Evolutionary conservation across 768 basidiomycete genomes (phyloP), one percentile per base, ranked within the genome.

Genomic region (Nidularia sp.): DNA sequence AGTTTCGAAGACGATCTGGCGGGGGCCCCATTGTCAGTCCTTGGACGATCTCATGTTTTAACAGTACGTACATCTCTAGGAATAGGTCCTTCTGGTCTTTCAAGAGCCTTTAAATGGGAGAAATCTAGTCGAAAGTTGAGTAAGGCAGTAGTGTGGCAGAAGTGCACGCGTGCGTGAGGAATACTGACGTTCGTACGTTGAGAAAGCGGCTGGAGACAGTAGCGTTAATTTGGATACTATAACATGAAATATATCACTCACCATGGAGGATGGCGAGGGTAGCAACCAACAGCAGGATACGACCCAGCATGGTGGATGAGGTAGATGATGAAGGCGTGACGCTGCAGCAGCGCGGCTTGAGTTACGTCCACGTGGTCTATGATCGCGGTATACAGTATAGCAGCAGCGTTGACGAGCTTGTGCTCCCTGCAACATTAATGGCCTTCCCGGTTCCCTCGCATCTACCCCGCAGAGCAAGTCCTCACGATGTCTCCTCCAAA

Each of bases 81-180:
- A 9, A 91, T 68, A 10, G 76, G 66, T 9, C 80, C 83, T 62
- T 89, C 86, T 31, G 85, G 87, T 49, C 79, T 68, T 53, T 85
- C 88, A 41, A 90, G 75, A 12, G 87, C 86, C 60, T 92, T 93
- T 57, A 90, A 62, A 56, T 82, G 82, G 9, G 89, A 88, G 47
- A 90, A 68, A 64, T 93, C 90, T 93, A 55, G 9, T 33, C 10
- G 33, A 47, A 48, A 44, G 9, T 53, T 52, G 42, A 45, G 49
- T 51, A 18, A 18, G 18, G 18, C 18, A 18, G 18, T 18, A 1
- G 18, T 18, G 1, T 18, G 18, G 18, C 18, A 18, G 18, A 18
- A 18, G 18, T 18, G 18, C 18, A 18, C 18, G 18, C 18, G 18
- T 18, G 18, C 18, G 1, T 18, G 18, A 18, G 18, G 18, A 18